A percentile compares a stretch with the other conserved stretches of the same genome.
These are phyloP conservation scores for Vitis vinifera DNA, from an alignment of 164 flowering plant genomes.

Conservation along the genomic window DNA sequence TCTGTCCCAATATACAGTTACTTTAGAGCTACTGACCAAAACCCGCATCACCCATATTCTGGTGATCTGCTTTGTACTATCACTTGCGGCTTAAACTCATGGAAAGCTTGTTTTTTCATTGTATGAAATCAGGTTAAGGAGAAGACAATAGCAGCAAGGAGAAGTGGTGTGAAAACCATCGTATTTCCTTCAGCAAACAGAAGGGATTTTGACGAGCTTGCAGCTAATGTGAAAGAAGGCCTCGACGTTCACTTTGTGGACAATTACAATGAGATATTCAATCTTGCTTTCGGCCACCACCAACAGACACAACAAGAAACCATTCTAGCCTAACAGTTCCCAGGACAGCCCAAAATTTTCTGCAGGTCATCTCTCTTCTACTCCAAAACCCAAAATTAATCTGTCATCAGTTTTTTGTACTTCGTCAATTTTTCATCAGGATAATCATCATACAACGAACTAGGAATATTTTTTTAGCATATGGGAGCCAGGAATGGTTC, in stretches of 20 bases:
- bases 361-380: no score
- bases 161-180: slow-evolving; percentile 82
- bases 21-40: not conserved
- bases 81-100: not conserved
- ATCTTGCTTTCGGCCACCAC: slow-evolving; percentile 58
- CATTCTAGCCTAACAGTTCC: not conserved
- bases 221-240: slow-evolving; percentile 88
- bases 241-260: slow-evolving; percentile 94
- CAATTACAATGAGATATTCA: slow-evolving; percentile 67
- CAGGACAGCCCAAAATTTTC: not conserved
- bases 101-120: not conserved
- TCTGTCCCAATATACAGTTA: no score
- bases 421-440: no score
- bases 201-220: slow-evolving; percentile 92
- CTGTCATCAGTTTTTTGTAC: no score
- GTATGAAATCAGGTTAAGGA: slow-evolving; percentile 75
- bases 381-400: no score
- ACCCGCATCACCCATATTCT: not conserved
- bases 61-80: not conserved
- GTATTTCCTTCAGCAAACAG: slow-evolving; percentile 88
- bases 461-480: no score
- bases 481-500: no score
- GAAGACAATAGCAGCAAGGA: slow-evolving; percentile 95
- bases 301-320: slow-evolving; percentile 21
- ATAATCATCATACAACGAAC: no score